Conservation (phyloP, 2,329 filamentous ascomycete species). For the Clonostachys rosea region DNA sequence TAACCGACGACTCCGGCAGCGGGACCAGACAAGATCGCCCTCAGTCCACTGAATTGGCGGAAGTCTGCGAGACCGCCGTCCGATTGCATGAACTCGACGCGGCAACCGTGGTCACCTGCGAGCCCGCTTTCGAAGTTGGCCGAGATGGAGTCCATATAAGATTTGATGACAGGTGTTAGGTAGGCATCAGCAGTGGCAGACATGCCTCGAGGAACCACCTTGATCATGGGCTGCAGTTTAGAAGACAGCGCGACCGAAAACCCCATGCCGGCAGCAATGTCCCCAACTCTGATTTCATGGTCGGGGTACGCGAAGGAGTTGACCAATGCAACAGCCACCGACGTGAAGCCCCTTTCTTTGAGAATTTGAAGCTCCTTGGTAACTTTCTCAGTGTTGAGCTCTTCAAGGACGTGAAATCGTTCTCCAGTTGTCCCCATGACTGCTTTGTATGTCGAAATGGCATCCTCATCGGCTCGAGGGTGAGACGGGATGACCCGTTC, state of each 20-base stretch:
- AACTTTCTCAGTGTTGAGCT: slow-evolving; percentile 33
- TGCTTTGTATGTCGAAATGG: not conserved
- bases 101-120: not conserved
- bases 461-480: slow-evolving; percentile 61
- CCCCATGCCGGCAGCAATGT: slow-evolving; percentile 31
- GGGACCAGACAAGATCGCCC: slow-evolving; percentile 68
- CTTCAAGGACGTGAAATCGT: not conserved
- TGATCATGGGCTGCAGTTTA: slow-evolving; percentile 30
- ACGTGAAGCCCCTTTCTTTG: slow-evolving; percentile 56
- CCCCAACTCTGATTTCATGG: slow-evolving; percentile 38
- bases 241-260: slow-evolving; percentile 17
- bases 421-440: not conserved
- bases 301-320: slow-evolving; percentile 68
- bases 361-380: slow-evolving; percentile 51
- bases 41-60: slow-evolving; percentile 32
- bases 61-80: slow-evolving; percentile 7
- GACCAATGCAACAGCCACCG: slow-evolving; percentile 67
- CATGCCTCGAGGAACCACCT: slow-evolving; percentile 32
- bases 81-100: slow-evolving; percentile 4
- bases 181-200: slow-evolving; percentile 37
- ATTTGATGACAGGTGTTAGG: slow-evolving; percentile 29
- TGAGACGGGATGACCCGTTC: slow-evolving; percentile 61
- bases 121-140: not conserved
- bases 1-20: slow-evolving; percentile 78
- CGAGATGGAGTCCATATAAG: slow-evolving; percentile 25